A percentile compares a stretch with the other conserved stretches of the same genome.
Evolutionary conservation across 164 flowering plant genomes (phyloP).

Genomic region (Brasenia schreberi): DNA sequence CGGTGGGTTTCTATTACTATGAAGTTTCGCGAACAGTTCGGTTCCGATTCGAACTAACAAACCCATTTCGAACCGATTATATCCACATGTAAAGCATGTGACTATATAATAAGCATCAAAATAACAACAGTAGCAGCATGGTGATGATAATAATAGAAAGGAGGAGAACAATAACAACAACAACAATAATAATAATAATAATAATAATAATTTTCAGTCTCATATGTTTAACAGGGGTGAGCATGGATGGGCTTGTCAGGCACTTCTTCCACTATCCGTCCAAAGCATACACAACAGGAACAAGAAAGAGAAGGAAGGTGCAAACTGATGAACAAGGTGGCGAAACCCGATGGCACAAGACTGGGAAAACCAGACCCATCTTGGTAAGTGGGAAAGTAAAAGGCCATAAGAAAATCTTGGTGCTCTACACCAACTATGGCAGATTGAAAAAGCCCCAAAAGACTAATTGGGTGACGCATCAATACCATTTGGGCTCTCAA

Average conservation of each 20-base stretch:
- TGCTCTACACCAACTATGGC: conserved; percentile 76
- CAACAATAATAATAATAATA: too few relatives aligned
- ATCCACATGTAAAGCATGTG: too few relatives aligned
- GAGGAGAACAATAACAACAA: too few relatives aligned
- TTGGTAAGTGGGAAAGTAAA: conserved; percentile 24
- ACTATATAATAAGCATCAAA: too few relatives aligned
- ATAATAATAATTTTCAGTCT: too few relatives aligned
- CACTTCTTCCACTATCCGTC: conserved; percentile 83
- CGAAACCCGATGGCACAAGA: conserved; percentile 84
- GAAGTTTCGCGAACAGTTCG: too few relatives aligned
- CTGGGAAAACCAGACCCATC: conserved; percentile 72
- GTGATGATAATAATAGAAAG: too few relatives aligned
- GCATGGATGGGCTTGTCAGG: conserved; percentile 56
- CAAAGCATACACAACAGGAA: conserved; percentile 80
- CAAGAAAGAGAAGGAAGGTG: conserved; percentile 61
- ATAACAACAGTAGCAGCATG: too few relatives aligned
- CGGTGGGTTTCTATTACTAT: too few relatives aligned
- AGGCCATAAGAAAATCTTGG: conserved; percentile 73
- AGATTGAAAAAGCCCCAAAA: conserved; percentile 66
- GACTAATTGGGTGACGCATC: conserved; percentile 91
- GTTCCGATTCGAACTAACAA: too few relatives aligned
- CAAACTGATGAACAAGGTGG: conserved; percentile 47
- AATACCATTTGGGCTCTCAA: conserved; percentile 59
- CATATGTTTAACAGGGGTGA: conserved; percentile 35
- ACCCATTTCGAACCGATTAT: too few relatives aligned